These are phyloP conservation scores for Carpinus fangiana DNA, from an alignment of 306 rosid genomes.

Conservation along the genomic window DNA sequence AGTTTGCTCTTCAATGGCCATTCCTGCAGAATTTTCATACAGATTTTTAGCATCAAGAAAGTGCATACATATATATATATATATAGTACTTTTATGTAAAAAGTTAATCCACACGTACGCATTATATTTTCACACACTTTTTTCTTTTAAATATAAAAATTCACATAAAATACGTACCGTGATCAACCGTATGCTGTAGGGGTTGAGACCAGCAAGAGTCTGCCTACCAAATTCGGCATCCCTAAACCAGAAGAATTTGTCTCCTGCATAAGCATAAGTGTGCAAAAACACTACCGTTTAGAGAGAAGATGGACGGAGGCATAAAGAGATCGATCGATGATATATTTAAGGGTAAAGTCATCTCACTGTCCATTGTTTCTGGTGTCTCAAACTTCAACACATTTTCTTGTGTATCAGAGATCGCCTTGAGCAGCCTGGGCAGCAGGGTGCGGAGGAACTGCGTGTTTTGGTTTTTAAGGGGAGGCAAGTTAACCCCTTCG, in stretches of 20 bases:
- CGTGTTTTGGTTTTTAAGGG: background rate
- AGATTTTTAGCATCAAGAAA: background rate
- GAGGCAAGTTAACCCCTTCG: constrained; percentile 53
- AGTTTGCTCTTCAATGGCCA: constrained; percentile 88
- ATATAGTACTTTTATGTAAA: too few species aligned
- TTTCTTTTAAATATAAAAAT: too few species aligned
- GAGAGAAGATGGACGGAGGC: background rate
- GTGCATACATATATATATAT: too few species aligned
- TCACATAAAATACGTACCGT: constrained; percentile 40
- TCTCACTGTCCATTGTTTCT: constrained; percentile 49
- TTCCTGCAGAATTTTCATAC: constrained; percentile 45
- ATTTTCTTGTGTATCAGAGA: constrained; percentile 26
- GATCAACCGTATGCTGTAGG: constrained; percentile 61
- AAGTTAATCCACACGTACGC: too few species aligned
- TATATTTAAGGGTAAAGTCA: background rate
- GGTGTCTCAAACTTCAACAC: constrained; percentile 63
- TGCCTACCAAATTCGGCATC: constrained; percentile 85
- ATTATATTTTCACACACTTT: too few species aligned
- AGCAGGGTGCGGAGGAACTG: constrained; percentile 27
- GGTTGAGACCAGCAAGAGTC: constrained; percentile 89
- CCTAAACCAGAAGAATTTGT: constrained; percentile 84
- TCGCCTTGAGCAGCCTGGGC: constrained; percentile 44
- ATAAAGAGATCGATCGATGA: background rate
- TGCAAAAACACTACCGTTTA: background rate
- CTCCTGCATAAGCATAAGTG: constrained; percentile 36